These are phyloP conservation scores for cucumber (Cucumis sativus) DNA, from an alignment of 306 rosid species.

Conservation along the genomic window DNA sequence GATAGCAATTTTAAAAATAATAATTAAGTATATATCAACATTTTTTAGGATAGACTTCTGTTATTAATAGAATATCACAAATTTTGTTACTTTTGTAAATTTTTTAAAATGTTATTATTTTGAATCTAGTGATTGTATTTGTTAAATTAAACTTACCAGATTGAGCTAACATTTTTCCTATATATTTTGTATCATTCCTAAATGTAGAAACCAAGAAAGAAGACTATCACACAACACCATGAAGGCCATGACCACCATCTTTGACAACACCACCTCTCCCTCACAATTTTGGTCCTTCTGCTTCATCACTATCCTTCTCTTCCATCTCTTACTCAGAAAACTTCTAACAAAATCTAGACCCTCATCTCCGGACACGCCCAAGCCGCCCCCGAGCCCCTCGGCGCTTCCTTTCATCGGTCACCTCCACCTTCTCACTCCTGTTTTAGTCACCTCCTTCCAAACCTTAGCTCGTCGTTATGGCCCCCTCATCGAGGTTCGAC, in stretches of 20 bases:
- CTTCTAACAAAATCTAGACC: not conserved
- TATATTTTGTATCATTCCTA: not conserved
- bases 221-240: not conserved
- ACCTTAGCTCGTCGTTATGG: constrained; percentile 32
- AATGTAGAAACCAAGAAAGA: not conserved
- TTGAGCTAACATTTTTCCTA: not conserved
- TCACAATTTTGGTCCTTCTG: not conserved
- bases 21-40: too few relatives aligned
- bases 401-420: constrained; percentile 34
- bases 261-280: not conserved
- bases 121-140: too few relatives aligned
- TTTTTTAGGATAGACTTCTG: too few relatives aligned
- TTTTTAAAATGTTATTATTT: too few relatives aligned
- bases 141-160: too few relatives aligned
- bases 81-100: too few relatives aligned
- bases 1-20: too few relatives aligned
- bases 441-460: constrained; percentile 44
- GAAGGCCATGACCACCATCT: not conserved
- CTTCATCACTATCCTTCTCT: constrained; percentile 4
- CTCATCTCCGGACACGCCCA: too few relatives aligned
- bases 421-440: constrained; percentile 32
- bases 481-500: constrained; percentile 35
- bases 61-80: too few relatives aligned
- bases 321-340: not conserved
- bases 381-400: constrained; percentile 21